phyloP scores from a whole-genome alignment of 2,329 filamentous ascomycete genomes.

The Harringtonia aguacate region DNA sequence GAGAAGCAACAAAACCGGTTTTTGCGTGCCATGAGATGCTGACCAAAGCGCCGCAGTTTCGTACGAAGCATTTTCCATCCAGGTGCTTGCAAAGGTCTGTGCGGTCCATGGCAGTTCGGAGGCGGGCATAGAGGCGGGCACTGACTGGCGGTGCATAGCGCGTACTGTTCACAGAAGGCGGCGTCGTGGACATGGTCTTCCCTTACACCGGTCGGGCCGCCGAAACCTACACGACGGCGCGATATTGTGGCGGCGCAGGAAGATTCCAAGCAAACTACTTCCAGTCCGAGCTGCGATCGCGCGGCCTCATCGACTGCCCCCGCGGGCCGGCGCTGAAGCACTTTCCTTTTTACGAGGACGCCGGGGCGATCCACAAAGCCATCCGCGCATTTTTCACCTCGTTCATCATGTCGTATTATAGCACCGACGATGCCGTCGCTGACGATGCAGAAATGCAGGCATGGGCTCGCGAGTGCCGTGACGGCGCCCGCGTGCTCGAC shows the following conservation, averaged over 20 bases:
- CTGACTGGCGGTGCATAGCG: background rate
- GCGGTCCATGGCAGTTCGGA: too few species aligned
- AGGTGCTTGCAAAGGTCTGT: constrained; percentile 16
- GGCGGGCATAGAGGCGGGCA: too few species aligned
- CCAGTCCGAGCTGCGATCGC: constrained; percentile 21
- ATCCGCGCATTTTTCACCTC: constrained; percentile 26
- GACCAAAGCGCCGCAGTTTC: constrained; percentile 18
- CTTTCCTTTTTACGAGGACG: constrained; percentile 35
- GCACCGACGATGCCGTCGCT: constrained; percentile 17
- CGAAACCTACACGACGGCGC: constrained; percentile 16
- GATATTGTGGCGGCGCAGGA: constrained; percentile 19
- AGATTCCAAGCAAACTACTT: constrained; percentile 29
- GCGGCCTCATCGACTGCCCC: constrained; percentile 27
- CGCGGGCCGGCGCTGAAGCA: constrained; percentile 24
- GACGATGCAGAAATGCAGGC: constrained; percentile 29
- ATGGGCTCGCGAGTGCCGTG: constrained; percentile 31
- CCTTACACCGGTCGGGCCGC: constrained; percentile 18
- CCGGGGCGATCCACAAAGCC: constrained; percentile 21
- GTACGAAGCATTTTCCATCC: constrained; percentile 20
- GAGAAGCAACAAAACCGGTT: background rate
- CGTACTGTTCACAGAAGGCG: constrained; percentile 18
- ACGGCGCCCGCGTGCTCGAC: constrained; percentile 24
- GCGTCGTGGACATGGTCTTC: constrained; percentile 21
- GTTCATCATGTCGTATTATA: constrained; percentile 34
- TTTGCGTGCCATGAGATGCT: constrained; percentile 1